These are phyloP conservation scores for Tricholoma bakamatsutake DNA, from an alignment of 768 basidiomycete genomes.

Conservation along the genomic window DNA sequence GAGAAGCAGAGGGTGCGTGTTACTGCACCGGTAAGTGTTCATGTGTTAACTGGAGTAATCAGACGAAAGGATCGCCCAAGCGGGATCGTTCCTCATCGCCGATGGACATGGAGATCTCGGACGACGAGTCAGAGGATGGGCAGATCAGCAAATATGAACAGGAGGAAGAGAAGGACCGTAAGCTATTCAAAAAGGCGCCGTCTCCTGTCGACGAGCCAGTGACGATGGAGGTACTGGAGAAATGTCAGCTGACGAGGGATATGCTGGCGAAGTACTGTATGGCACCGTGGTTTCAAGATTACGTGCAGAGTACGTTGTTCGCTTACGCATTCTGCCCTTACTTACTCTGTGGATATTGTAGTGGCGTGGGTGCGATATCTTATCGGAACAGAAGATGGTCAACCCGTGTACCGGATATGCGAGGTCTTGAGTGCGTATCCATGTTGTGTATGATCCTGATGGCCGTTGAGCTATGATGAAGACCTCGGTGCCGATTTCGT, in stretches of 20 bases:
- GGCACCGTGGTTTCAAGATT: conserved; percentile 84
- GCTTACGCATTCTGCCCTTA: conserved; percentile 4
- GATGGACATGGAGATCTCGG: conserved; percentile 83
- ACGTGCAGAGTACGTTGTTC: conserved; percentile 55
- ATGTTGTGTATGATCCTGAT: not conserved
- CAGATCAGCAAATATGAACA: conserved; percentile 71
- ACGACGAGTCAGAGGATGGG: conserved; percentile 81
- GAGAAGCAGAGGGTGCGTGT: conserved; percentile 74
- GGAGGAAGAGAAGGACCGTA: conserved; percentile 61
- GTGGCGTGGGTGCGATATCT: conserved; percentile 85
- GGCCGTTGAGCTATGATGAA: conserved; percentile 14
- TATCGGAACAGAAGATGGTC: conserved; percentile 55
- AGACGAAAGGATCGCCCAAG: conserved; percentile 55
- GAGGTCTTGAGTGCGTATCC: conserved; percentile 62
- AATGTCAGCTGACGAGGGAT: conserved; percentile 61
- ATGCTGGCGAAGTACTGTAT: conserved; percentile 64
- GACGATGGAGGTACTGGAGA: conserved; percentile 51
- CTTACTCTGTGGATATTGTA: conserved; percentile 19
- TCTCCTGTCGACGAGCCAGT: conserved; percentile 44
- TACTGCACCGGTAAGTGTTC: not conserved
- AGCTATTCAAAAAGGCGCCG: conserved; percentile 39
- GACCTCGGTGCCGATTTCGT: conserved; percentile 45
- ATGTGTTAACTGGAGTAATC: conserved; percentile 2
- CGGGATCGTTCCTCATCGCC: conserved; percentile 74
- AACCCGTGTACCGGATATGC: conserved; percentile 76